Evolutionary conservation across 306 rosid species (phyloP).

Genomic region (Lathyrus oleraceus): DNA sequence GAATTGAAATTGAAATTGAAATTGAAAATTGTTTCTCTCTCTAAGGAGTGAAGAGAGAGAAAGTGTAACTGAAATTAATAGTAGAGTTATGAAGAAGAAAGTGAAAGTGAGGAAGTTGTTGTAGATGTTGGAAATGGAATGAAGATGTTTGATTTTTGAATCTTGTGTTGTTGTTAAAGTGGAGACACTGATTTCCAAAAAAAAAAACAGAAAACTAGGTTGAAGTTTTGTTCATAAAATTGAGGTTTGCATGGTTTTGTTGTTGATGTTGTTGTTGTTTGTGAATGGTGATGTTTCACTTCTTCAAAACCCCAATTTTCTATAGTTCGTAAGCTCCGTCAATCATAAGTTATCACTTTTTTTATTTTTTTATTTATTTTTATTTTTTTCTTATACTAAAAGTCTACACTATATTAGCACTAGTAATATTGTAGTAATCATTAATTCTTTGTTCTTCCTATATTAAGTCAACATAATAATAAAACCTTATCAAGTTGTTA

Average conservation of each 20-base stretch:
- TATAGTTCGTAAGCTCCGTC: too few relatives aligned
- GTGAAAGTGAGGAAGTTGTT: neutral
- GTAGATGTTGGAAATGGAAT: neutral
- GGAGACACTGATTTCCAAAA: conserved; percentile 32
- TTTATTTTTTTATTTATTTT: too few relatives aligned
- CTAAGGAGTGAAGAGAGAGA: neutral
- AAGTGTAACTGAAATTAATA: neutral
- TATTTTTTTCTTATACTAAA: neutral
- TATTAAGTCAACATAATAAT: conserved; percentile 5
- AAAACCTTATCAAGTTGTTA: conserved; percentile 5
- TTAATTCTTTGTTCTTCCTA: conserved; percentile 15
- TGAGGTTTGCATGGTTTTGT: conserved; percentile 35
- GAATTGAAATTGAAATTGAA: too few relatives aligned
- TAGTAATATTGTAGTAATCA: conserved; percentile 23
- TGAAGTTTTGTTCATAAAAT: conserved; percentile 4
- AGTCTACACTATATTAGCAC: neutral
- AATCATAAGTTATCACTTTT: too few relatives aligned
- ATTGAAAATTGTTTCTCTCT: neutral
- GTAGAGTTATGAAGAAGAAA: neutral
- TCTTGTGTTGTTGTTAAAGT: conserved; percentile 13
- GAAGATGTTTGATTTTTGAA: neutral
- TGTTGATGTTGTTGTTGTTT: neutral
- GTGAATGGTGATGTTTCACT: too few relatives aligned
- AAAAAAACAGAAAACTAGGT: conserved; percentile 27
- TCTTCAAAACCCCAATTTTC: too few relatives aligned